Percentiles rank a stretch among this genome's conserved stretches.
These are phyloP conservation scores for Fusarium decemcellulare DNA, from an alignment of 2,329 filamentous ascomycete genomes.

Conservation along the genomic window DNA sequence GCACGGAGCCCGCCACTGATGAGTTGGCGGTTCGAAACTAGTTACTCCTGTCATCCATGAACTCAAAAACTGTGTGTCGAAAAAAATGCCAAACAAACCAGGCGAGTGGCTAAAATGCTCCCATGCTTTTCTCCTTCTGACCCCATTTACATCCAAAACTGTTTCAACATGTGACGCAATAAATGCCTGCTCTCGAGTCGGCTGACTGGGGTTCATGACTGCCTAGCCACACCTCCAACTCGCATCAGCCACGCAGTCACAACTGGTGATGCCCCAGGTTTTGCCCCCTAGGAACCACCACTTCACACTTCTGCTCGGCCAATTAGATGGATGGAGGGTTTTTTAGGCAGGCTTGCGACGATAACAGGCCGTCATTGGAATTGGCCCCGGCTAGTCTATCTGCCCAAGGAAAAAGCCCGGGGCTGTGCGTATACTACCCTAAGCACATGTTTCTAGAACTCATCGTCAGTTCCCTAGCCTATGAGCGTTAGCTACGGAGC, in stretches of 20 bases:
- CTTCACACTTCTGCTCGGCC: too few species aligned
- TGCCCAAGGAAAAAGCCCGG: too few species aligned
- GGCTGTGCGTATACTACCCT: too few species aligned
- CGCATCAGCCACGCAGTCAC: conserved; percentile 18
- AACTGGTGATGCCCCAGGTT: background rate
- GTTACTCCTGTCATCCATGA: conserved; percentile 26
- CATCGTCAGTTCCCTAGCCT: too few species aligned
- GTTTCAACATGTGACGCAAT: conserved; percentile 35
- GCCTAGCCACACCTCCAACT: conserved; percentile 14
- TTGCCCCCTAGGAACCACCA: background rate
- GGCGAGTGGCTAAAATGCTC: conserved; percentile 15
- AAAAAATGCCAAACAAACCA: conserved; percentile 14
- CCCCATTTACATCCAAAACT: background rate
- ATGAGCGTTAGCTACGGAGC: too few species aligned
- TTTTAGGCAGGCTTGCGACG: too few species aligned
- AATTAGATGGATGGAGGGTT: too few species aligned
- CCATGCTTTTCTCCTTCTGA: conserved; percentile 12
- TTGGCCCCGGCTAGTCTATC: too few species aligned
- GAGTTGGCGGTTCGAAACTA: conserved; percentile 33
- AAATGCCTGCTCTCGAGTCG: conserved; percentile 10
- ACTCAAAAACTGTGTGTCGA: conserved; percentile 12
- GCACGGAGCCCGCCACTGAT: conserved; percentile 30
- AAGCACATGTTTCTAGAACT: too few species aligned
- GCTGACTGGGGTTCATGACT: conserved; percentile 37
- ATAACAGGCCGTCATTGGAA: background rate